Percentiles rank a stretch among this genome's conserved stretches.
Evolutionary conservation across 2,329 filamentous ascomycete genomes (phyloP).

Genomic region (Paecilomyces niveus): DNA sequence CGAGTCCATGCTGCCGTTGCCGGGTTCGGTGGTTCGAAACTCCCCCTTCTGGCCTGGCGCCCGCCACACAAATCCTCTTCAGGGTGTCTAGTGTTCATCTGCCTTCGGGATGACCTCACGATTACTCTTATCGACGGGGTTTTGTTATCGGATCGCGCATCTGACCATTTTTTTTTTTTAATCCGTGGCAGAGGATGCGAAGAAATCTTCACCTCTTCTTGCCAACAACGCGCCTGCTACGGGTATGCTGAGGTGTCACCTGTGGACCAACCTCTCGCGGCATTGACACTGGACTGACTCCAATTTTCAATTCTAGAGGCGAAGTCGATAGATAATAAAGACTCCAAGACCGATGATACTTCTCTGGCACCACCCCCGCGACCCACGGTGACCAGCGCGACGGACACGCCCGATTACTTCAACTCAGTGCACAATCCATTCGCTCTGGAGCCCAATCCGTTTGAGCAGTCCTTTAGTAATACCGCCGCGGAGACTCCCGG

Average conservation of each 20-base stretch:
- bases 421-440: slow-evolving; percentile 48
- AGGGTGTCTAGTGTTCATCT: slow-evolving; percentile 2
- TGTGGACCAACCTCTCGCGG: neutral
- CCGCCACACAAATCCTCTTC: slow-evolving; percentile 19
- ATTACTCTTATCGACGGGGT: slow-evolving; percentile 9
- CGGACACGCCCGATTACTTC: slow-evolving; percentile 64
- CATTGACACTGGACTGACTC: neutral
- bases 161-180: neutral
- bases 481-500: slow-evolving; percentile 70
- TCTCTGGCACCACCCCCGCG: slow-evolving; percentile 66
- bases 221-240: slow-evolving; percentile 1
- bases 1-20: slow-evolving; percentile 7
- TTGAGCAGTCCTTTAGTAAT: slow-evolving; percentile 84
- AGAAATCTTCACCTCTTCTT: neutral
- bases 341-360: slow-evolving; percentile 45
- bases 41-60: slow-evolving; percentile 21
- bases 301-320: slow-evolving; percentile 13
- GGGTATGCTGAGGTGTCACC: slow-evolving; percentile 9
- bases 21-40: slow-evolving; percentile 6
- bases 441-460: slow-evolving; percentile 81
- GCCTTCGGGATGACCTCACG: slow-evolving; percentile 8
- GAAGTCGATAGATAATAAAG: slow-evolving; percentile 17
- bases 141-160: slow-evolving; percentile 3
- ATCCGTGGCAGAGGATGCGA: slow-evolving; percentile 3
- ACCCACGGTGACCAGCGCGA: slow-evolving; percentile 43